Conservation (phyloP, 257 asterid species). For the Paraleonurus japonicus region DNA sequence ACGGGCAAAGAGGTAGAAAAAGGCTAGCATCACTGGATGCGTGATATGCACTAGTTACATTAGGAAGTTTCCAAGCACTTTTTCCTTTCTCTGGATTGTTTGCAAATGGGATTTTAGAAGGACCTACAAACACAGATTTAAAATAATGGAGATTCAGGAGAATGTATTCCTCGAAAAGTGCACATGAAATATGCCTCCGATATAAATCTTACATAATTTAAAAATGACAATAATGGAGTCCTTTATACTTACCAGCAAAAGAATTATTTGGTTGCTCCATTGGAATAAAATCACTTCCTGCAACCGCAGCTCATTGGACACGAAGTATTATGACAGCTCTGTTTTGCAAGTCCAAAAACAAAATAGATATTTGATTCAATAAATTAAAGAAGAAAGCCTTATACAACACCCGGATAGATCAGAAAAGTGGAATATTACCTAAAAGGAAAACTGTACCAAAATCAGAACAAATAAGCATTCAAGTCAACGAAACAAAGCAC, state of each 20-base stretch:
- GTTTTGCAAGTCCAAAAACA: slow-evolving; percentile 13
- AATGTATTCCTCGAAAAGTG: neutral
- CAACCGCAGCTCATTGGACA: slow-evolving; percentile 3
- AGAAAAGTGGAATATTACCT: slow-evolving; percentile 4
- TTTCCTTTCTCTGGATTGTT: slow-evolving; percentile 43
- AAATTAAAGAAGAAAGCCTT: neutral
- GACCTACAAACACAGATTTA: slow-evolving; percentile 37
- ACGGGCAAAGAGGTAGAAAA: slow-evolving; percentile 89
- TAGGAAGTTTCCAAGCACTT: slow-evolving; percentile 62
- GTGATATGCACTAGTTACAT: slow-evolving; percentile 36
- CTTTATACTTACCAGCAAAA: slow-evolving; percentile 35
- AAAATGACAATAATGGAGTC: neutral
- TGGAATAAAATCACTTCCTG: slow-evolving; percentile 37
- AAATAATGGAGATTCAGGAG: neutral
- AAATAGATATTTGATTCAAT: neutral
- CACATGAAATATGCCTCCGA: neutral
- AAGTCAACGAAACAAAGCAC: slow-evolving; percentile 6
- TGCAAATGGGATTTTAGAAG: slow-evolving; percentile 29
- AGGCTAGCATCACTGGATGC: slow-evolving; percentile 77
- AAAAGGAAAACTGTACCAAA: neutral
- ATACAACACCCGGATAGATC: neutral
- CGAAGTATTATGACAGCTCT: slow-evolving; percentile 11
- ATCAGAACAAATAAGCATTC: neutral
- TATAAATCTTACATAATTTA: neutral
- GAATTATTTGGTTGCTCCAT: slow-evolving; percentile 46